Evolutionary conservation across 306 rosid species (phyloP), one percentile per base, ranked within the genome.

Genomic region (Rosa chinensis): DNA sequence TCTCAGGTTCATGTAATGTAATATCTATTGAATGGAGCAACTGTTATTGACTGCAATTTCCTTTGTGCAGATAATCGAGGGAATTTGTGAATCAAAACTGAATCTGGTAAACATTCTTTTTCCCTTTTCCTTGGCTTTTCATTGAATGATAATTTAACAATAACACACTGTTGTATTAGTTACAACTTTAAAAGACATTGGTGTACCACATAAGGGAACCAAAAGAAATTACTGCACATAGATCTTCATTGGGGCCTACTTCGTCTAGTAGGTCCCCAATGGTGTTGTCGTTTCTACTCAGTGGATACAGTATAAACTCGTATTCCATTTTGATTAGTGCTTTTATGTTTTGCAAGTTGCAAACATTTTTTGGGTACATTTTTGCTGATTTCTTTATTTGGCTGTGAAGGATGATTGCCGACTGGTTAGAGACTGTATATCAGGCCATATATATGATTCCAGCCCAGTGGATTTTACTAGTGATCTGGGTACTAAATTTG

Each of bases 381-480:
- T 47, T 79, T 63, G 37, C 4, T 37, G 2, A 18, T 82, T 73
- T 16, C 71, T 5, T 61, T 79, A 63, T 88, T 49, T 68, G 70
- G 78, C 76, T 76, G 28, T 81, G 77, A 58, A 95, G 99, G 91
- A 83, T 82, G 98, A 85, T 73, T 89, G 84, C 84, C 89, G 75
- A 85, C 86, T 93, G 72, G 97, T 95, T 78, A 89, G 89, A 80
- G 93, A 93, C 81, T 95, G 89, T 81, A 84, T 91, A 71, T 89
- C 25, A 25, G 25, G 25, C 25, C 25, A 25, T 25, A 25, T 25
- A 25, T 25, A 25, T 25, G 25, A 25, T 25, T 25, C 99, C 77
- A 86, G 98, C 88, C 99, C 99, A 32, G 92, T 93, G 85, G 98
- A 96, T 87, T 96, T 93, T 83, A 93, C 97, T 81, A 89, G 99